A percentile compares a stretch with the other conserved stretches of the same genome.
Evolutionary conservation across 164 flowering plant genomes (phyloP).

Genomic region (Dillenia turbinata): DNA sequence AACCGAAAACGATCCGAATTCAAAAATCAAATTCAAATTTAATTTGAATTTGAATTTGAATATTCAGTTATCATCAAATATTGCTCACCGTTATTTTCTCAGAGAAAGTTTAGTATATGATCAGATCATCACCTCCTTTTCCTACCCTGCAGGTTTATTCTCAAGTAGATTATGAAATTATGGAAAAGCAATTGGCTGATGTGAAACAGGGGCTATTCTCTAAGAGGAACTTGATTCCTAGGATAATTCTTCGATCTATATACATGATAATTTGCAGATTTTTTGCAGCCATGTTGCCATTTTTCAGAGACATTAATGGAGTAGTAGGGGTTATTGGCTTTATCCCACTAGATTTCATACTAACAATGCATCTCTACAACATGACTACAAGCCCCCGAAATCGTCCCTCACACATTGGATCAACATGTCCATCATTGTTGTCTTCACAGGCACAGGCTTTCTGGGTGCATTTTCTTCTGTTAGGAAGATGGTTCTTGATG

Average conservation of each 20-base stretch:
- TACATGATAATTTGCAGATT: conserved; percentile 82
- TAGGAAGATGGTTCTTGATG: conserved; percentile 79
- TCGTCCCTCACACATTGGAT: conserved; percentile 50
- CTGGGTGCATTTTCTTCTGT: conserved; percentile 82
- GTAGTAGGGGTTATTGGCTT: conserved; percentile 92
- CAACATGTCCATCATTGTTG: conserved; percentile 67
- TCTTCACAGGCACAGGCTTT: conserved; percentile 68
- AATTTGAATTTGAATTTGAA: too few relatives aligned
- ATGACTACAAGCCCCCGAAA: conserved; percentile 70
- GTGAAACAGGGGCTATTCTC: conserved; percentile 80
- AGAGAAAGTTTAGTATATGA: too few relatives aligned
- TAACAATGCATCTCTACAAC: conserved; percentile 95
- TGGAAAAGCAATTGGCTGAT: conserved; percentile 88
- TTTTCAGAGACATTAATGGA: conserved; percentile 90
- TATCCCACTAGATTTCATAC: conserved; percentile 90
- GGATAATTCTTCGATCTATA: conserved; percentile 67
- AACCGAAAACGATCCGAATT: too few relatives aligned
- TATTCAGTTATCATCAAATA: too few relatives aligned
- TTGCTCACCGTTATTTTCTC: too few relatives aligned
- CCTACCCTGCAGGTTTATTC: conserved; percentile 67
- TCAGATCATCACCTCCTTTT: too few relatives aligned
- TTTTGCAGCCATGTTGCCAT: conserved; percentile 96
- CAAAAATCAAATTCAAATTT: too few relatives aligned
- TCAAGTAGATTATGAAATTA: conserved; percentile 96
- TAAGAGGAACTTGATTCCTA: conserved; percentile 67